Percentiles rank a stretch among this genome's conserved stretches.
Conservation (phyloP, 1,284 basidiomycete genomes). For the Hemileia vastatrix region DNA sequence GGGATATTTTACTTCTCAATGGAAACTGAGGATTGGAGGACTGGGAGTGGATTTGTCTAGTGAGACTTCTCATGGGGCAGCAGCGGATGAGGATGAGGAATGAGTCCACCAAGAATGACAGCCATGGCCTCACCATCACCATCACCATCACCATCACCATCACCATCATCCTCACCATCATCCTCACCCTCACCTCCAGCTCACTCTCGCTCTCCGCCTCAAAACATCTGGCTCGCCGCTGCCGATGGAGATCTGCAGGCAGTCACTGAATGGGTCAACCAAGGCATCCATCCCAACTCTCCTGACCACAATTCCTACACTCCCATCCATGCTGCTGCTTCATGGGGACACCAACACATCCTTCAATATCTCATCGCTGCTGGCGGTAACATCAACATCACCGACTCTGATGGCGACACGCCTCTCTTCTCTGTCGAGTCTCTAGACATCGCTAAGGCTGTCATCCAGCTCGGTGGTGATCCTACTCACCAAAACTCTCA, state of each 20-base stretch:
- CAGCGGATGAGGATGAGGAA: background rate
- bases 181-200: too few species aligned
- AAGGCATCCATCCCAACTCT: constrained; percentile 62
- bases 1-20: background rate
- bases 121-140: constrained; percentile 44
- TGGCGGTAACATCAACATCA: constrained; percentile 76
- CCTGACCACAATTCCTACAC: constrained; percentile 73
- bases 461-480: constrained; percentile 70
- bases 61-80: background rate
- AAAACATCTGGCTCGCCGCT: constrained; percentile 85
- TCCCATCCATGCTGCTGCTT: constrained; percentile 91
- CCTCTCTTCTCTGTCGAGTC: constrained; percentile 82
- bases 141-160: constrained; percentile 56
- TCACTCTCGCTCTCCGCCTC: too few species aligned
- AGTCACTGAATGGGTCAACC: constrained; percentile 42
- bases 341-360: constrained; percentile 68
- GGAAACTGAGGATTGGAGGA: too few species aligned
- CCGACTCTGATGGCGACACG: constrained; percentile 78
- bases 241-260: constrained; percentile 65
- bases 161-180: too few species aligned
- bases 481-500: constrained; percentile 58
- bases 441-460: constrained; percentile 63
- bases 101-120: background rate
- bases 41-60: too few species aligned
- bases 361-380: constrained; percentile 66